Base-by-base conservation (phyloP, 306 rosid species). In the Abrus pulchellus region DNA sequence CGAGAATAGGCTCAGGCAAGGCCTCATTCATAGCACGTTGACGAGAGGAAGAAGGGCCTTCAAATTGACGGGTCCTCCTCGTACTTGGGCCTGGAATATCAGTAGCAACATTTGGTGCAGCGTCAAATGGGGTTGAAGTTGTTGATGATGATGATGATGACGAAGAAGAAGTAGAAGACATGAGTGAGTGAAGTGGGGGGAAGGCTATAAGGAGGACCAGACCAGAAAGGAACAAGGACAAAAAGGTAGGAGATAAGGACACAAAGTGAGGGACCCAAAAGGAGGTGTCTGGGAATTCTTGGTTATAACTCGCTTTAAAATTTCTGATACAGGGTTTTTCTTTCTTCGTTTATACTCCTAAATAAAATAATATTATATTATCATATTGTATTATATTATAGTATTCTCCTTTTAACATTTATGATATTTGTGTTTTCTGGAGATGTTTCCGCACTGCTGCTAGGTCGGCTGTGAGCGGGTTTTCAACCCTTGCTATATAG, bases 181-280 rank as follows among this genome's bases (percentile, higher is more conserved):
- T 87, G 91, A 85, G 80, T 8, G 80, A 62, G 67, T 48, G 64
- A 12, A 45, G 80, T 73, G 68, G 55, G 49, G 41, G 49, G 45
- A 34, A 43, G 57, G 81, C 40, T 49, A 77, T 61, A 67, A 72
- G 53, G 52, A 50, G 30, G 60, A 71, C 30, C 56, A 36, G 77
- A 64, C 54, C 69, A 54, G 90, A 86, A 88, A 66, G 87, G 80
- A 86, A 85, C 87, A 84, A 86, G 91, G 92, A 93, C 97, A 94
- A 93, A 95, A 94, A 93, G 92, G 92, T 76, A 0, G 80, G 78
- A 79, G 96, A 91, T 86, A 85, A 89, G 90, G 99, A 93, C 97
- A 93, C 94, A 74, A 85, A 83, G 75, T 71, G 94, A 91, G 99
- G 96, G 96, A 80, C 97, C 99, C 96, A 90, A 87, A 72, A 73